These are phyloP conservation scores for Penicillium paradoxum DNA, from an alignment of 495 filamentous ascomycete genomes.

Conservation along the genomic window DNA sequence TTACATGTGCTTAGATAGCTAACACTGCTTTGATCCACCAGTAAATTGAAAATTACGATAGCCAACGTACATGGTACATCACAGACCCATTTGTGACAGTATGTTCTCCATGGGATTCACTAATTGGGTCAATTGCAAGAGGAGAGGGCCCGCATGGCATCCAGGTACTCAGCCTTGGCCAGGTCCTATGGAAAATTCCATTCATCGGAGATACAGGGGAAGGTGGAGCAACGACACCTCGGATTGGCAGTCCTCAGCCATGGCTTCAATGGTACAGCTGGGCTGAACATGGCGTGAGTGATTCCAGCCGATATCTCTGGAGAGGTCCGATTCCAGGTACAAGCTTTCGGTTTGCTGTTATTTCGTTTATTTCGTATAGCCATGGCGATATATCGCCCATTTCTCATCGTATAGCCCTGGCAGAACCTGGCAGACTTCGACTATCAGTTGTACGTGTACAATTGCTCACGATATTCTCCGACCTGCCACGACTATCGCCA, in stretches of 20 bases:
- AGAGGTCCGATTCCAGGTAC: not conserved
- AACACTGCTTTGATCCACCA: not conserved
- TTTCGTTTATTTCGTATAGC: too few relatives aligned
- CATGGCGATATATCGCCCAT: too few relatives aligned
- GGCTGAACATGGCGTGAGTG: too few relatives aligned
- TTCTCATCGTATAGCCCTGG: too few relatives aligned
- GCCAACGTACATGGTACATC: not conserved
- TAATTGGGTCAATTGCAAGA: constrained; percentile 4
- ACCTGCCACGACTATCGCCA: not conserved
- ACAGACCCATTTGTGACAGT: constrained; percentile 1
- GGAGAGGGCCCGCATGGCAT: not conserved
- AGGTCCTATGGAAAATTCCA: not conserved
- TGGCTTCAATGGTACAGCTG: not conserved
- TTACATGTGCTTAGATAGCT: not conserved
- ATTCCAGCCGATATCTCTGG: not conserved
- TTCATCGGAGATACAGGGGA: not conserved
- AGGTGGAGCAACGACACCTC: not conserved
- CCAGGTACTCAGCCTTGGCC: not conserved
- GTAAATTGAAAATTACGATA: not conserved
- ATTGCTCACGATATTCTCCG: not conserved
- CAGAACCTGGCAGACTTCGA: too few relatives aligned
- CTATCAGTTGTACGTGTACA: too few relatives aligned
- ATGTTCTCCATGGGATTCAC: constrained; percentile 4
- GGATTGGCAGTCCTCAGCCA: not conserved
- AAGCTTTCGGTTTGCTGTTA: too few relatives aligned